These are phyloP conservation scores for Debaryomyces singareniensis DNA, from an alignment of 1,139 yeast species.

Conservation along the genomic window DNA sequence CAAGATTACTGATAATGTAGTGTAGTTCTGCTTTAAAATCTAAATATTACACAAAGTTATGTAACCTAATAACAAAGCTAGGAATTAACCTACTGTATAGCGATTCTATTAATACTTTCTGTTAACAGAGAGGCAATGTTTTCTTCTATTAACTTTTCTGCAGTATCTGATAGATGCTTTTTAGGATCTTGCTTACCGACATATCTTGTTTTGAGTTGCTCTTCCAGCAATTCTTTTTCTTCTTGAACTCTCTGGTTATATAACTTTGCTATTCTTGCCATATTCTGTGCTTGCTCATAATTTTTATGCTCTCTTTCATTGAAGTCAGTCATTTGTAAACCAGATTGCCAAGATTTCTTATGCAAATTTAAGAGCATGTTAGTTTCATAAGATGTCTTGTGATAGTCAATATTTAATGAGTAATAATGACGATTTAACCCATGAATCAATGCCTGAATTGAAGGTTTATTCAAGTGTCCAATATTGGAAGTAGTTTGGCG, in stretches of 20 bases:
- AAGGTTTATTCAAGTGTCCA: conserved; percentile 95
- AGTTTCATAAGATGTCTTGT: conserved; percentile 87
- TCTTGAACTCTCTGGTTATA: conserved; percentile 90
- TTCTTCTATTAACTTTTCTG: conserved; percentile 80
- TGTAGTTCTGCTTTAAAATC: too few relatives aligned
- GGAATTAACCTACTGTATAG: conserved; percentile 45
- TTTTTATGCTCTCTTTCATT: conserved; percentile 73
- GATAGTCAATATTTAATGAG: conserved; percentile 90
- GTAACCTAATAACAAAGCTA: not conserved
- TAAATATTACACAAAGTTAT: conserved; percentile 2
- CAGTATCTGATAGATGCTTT: conserved; percentile 89
- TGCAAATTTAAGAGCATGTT: conserved; percentile 92
- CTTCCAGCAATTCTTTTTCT: conserved; percentile 83
- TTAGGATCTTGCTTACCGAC: conserved; percentile 99
- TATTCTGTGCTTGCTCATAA: conserved; percentile 62
- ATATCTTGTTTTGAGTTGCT: conserved; percentile 87
- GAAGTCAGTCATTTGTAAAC: conserved; percentile 74
- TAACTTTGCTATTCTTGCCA: conserved; percentile 87
- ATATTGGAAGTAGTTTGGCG: conserved; percentile 96
- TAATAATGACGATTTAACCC: conserved; percentile 97
- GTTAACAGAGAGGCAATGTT: conserved; percentile 84
- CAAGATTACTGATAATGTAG: too few relatives aligned
- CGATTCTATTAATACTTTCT: conserved; percentile 82
- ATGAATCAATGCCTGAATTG: conserved; percentile 94
- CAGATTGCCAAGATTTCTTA: conserved; percentile 95